Evolutionary conservation across 2,329 filamentous ascomycete species (phyloP), one percentile per base, ranked within the genome.

Genomic region (Alternaria triticimaculans): DNA sequence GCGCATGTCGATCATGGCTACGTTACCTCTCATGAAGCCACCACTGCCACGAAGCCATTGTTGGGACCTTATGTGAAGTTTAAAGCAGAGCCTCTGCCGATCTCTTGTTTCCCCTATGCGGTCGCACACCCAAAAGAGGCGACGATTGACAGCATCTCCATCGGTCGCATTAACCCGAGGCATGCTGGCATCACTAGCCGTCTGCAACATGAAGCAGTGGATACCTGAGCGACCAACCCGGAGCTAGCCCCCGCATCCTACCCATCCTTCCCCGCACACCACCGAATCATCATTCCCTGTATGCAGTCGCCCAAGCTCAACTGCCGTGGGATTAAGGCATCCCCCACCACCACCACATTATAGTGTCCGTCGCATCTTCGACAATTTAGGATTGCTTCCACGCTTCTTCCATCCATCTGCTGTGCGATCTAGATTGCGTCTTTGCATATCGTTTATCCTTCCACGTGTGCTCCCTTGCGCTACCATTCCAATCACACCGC

Each of bases 241-340:
- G 20, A 33, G 14, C 49, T 59, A 37, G 55, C 20, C 61, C 51
- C 51, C 51, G 57, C 51, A 56, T 45, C 51, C 49, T 49, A 61
- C 64, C 64, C 51, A 56, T 45, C 51, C 49, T 49, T 63, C 64
- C 64, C 66, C 66, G 60, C 66, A 65, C 66, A 55, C 50, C 53
- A 64, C 48, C 48, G 44, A 54, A 18, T 51, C 11, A 37, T 44
- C 46, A 41, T 46, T 12, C 54, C 62, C 21, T 54, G 33, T 41
- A 11, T 41, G 37, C 37, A 11, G 37, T 41, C n/a, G 18, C 26
- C 30, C 44, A 15, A 15, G 30, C 21, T 43, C 33, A 58, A 64
- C 56, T 55, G 60, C 46, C 43, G 50, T 23, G 20, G 43, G 30
- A 59, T 28, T 41, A 41, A 30, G 25, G 33, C 50, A 45, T 30